Base-by-base conservation (phyloP, 169 alveolate species). In the Eimeria sp. region DNA sequence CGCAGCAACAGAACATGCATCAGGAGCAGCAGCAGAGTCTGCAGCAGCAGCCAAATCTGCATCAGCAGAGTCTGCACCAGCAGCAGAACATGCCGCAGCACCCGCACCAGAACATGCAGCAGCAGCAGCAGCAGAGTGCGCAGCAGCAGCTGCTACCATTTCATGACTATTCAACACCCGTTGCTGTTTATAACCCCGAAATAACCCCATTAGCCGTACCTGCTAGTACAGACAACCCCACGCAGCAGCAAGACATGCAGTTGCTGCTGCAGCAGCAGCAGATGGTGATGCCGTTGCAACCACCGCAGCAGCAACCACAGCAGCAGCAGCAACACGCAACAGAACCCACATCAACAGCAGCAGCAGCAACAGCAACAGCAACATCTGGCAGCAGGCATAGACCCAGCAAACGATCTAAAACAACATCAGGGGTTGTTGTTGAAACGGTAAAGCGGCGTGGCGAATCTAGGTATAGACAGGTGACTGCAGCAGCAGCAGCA, bases 231-330 rank as follows among this genome's bases (percentile, higher is more conserved):
- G n/a, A 73, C 9, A 49, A 73, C 84, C 84, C 84, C 49, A 20
- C 84, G 20, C 84, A 27, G 57, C 51, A 73, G 84, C 84, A 73
- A 49, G 51, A 73, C 51, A 45, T 30, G 51, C 57, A n/a, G 84
- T 54, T 30, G 57, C 84, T 73, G 57, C 84, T n/a, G 57, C 84
- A 73, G 84, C 84, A 73, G 84, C 84, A 73, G 84, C 84, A 73
- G 57, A 11, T 73, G 9, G 1, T 73, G 57, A 27, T 73, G 84
- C 84, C 22, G 49, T 1, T 30, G 84, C 45, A 30, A 18, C 57
- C 22, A 9, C 84, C 7, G 84, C 84, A 4, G 84, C 84, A 54
- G 61, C 61, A 54, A 3, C 61, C 0, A 14, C 61, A 54, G 61
- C 61, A 54, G 61, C 61, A 0, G 61, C 61, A 54, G 61, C 61